Base-by-base conservation (phyloP, 495 filamentous ascomycete species). In the Penicillium ucsense region DNA sequence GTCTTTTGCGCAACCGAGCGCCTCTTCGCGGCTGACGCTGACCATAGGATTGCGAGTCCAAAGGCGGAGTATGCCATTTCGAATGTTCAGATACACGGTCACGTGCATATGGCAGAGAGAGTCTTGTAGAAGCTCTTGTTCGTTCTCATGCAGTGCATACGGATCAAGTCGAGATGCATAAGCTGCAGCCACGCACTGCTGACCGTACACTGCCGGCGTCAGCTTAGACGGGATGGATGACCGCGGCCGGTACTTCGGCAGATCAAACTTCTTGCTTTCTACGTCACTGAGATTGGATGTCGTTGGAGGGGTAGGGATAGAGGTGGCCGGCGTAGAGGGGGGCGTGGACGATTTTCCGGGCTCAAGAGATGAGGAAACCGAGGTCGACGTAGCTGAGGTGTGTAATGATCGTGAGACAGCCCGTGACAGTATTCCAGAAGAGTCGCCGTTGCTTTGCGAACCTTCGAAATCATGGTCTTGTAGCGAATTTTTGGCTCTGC, bases 51-150 rank as follows among this genome's bases (percentile, higher is more conserved):
- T 96, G 51, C 82, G 78, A 8, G 85, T 79, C 89, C 90, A 99
- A 35, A 97, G 70, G 45, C 94, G 78, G 30, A 99, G 68, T 51
- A 97, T 95, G 4, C 89, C 89, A 65, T 99, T 99, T 48, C 92
- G 77, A 49, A 99, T 95, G 65, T 95, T 96, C 31, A 99, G 67
- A 63, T 97, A 99, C n/a, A 85, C 84, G 7, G 92, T 94, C 46
- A 97, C 88, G 58, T 99, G 91, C 32, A 83, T 72, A 54, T 87
- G 83, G 60, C 83, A 94, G 48, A 99, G 80, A 62, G 92, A 81
- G 35, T 86, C 72, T 47, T 85, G 78, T 20, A 99, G 67, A 42
- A 89, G 77, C 50, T 76, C 62, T 61, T 95, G 89, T 60, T 99
- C 92, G 46, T 84, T 81, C n/a, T 73, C 74, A 65, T 96, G 89